Evolutionary conservation across 2,329 filamentous ascomycete species (phyloP), one percentile per base, ranked within the genome.

Genomic region (Pseudogymnoascus sp.): DNA sequence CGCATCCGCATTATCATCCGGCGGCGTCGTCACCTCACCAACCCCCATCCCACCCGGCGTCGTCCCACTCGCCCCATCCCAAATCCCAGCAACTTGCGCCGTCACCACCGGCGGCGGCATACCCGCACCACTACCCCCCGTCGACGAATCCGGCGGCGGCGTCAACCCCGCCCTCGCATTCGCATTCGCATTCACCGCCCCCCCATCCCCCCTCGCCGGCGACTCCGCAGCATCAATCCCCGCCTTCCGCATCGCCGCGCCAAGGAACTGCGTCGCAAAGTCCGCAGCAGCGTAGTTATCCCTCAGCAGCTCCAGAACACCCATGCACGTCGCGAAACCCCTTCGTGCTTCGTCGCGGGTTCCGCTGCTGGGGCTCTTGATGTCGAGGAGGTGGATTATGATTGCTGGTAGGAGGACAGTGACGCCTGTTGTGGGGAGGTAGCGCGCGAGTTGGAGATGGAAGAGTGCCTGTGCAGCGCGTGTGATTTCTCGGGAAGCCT

Each of bases 281-380:
- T 97, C 93, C n/a, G 93, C 93, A 0, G 93, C 92, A 0, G 92
- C 88, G 72, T 98, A 97, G 31, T 92, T 90, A 72, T 96, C 92
- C 39, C 92, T 86, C 16, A 98, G 82, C 67, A 88, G 89, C 74
- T 92, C 88, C 81, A 97, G 90, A 65, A 96, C 92, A 57, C 88
- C 85, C 91, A 97, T 96, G 77, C 93, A 97, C 74, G 92, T 89
- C 70, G 89, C 89, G 79, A 96, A 96, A 19, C 92, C 90, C 65
- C 88, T 85, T 23, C 92, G 83, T 57, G 90, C 92, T 45, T 85
- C 82, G 65, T 90, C 84, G 16, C 91, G 86, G 3, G 89, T 87
- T 63, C 86, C 84, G 14, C 86, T 84, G 63, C 90, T 85, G 4
- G 87, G 88, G 36, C 90, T 91, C 75, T 96, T 96, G 82, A 96